Conservation (phyloP, 345 rosid genomes). For the Raphanus raphanistrum region DNA sequence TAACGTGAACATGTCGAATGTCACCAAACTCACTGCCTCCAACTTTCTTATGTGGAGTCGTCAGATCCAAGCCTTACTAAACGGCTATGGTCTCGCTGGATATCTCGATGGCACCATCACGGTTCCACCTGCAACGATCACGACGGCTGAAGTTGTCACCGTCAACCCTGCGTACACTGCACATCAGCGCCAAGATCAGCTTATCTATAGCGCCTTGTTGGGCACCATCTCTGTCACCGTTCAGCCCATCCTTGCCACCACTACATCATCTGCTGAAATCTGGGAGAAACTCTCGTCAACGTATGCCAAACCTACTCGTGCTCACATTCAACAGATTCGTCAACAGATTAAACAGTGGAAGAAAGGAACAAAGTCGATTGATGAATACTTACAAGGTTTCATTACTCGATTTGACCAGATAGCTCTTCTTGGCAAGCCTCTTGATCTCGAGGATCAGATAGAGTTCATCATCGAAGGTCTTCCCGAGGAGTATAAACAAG, state of each 20-base stretch:
- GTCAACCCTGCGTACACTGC: not conserved
- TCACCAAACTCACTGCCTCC: not conserved
- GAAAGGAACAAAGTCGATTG: not conserved
- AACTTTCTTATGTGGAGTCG: not conserved
- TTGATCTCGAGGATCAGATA: not conserved
- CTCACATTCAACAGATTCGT: not conserved
- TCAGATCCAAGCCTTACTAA: not conserved
- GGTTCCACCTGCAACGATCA: not conserved
- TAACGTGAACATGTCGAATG: too few relatives aligned
- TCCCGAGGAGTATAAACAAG: too few relatives aligned
- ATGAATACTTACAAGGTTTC: not conserved
- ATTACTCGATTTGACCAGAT: not conserved
- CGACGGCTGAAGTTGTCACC: not conserved
- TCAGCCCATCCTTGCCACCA: not conserved
- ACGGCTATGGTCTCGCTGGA: not conserved
- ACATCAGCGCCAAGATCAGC: not conserved
- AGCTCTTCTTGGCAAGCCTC: not conserved
- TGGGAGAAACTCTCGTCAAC: not conserved
- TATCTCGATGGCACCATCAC: not conserved
- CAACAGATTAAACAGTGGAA: not conserved
- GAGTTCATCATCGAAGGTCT: not conserved
- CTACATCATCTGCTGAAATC: not conserved
- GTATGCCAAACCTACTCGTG: not conserved
- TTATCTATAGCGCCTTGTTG: too few relatives aligned
- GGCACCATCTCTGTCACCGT: not conserved